These are phyloP conservation scores for Talaromyces sp. DNA, from an alignment of 2,329 filamentous ascomycete species.

Conservation along the genomic window DNA sequence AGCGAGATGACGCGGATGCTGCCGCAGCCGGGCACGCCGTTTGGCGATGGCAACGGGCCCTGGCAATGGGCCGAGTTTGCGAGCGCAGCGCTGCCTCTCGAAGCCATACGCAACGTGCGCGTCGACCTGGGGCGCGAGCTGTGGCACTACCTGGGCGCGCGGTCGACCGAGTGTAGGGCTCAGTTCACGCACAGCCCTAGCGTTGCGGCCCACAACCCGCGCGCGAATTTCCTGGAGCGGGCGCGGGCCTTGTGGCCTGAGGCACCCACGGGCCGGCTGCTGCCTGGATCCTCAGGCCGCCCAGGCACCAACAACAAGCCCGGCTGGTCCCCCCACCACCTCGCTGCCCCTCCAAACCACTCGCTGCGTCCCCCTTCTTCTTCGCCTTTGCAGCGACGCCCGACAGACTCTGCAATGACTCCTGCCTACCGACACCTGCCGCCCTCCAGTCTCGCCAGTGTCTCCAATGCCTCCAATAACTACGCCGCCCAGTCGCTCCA, in stretches of 20 bases:
- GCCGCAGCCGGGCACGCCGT: slow-evolving; percentile 62
- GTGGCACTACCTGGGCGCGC: slow-evolving; percentile 83
- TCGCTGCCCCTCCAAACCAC: slow-evolving; percentile 16
- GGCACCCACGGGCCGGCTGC: slow-evolving; percentile 15
- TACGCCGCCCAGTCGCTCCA: slow-evolving; percentile 1
- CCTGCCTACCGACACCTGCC: slow-evolving; percentile 39
- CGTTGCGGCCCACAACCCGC: slow-evolving; percentile 44
- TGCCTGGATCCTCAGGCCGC: slow-evolving; percentile 10
- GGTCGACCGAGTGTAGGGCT: slow-evolving; percentile 83
- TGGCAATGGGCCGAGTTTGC: slow-evolving; percentile 79
- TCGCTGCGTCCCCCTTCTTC: slow-evolving; percentile 16
- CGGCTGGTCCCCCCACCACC: slow-evolving; percentile 22
- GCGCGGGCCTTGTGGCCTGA: slow-evolving; percentile 29
- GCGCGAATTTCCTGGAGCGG: slow-evolving; percentile 47
- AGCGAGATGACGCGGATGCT: slow-evolving; percentile 57
- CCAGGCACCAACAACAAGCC: slow-evolving; percentile 5
- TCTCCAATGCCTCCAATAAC: slow-evolving; percentile 3
- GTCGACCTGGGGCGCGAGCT: slow-evolving; percentile 60
- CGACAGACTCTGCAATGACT: slow-evolving; percentile 38
- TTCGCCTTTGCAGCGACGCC: slow-evolving; percentile 17
- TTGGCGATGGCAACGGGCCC: slow-evolving; percentile 53
- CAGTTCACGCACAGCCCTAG: slow-evolving; percentile 80
- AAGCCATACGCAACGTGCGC: slow-evolving; percentile 57
- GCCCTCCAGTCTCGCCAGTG: slow-evolving; percentile 4
- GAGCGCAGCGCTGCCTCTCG: slow-evolving; percentile 52